These are phyloP conservation scores for Cryomyces antarcticus DNA, from an alignment of 495 filamentous ascomycete species.

Conservation along the genomic window DNA sequence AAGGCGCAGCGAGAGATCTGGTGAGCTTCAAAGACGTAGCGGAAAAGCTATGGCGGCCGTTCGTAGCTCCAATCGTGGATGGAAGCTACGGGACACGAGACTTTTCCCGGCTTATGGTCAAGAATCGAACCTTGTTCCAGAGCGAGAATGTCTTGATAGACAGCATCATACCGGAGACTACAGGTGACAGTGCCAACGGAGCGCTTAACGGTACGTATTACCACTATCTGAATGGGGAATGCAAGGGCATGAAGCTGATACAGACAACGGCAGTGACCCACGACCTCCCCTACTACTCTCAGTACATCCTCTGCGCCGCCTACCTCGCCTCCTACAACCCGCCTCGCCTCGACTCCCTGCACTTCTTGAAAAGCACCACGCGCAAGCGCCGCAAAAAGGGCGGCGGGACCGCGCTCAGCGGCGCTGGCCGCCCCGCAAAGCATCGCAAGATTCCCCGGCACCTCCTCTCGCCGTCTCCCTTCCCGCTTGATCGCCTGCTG, in stretches of 20 bases:
- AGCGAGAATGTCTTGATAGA: conserved; percentile 53
- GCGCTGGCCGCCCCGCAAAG: conserved; percentile 8
- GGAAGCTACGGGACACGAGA: conserved; percentile 51
- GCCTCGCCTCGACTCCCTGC: conserved; percentile 49
- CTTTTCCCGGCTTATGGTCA: conserved; percentile 61
- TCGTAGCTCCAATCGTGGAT: conserved; percentile 42
- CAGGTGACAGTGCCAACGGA: not conserved
- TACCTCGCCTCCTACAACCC: conserved; percentile 87
- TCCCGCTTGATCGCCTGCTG: conserved; percentile 68
- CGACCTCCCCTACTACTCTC: conserved; percentile 57
- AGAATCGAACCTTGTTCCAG: conserved; percentile 54
- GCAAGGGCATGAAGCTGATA: not conserved
- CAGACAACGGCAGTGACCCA: conserved; percentile 12
- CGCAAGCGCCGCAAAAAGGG: conserved; percentile 28
- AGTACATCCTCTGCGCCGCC: conserved; percentile 62
- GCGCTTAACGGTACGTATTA: not conserved
- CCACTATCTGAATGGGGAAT: not conserved
- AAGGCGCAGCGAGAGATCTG: conserved; percentile 43
- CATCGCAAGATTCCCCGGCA: conserved; percentile 35
- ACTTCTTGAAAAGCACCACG: conserved; percentile 68
- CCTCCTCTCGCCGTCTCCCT: conserved; percentile 55
- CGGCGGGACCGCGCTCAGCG: conserved; percentile 12
- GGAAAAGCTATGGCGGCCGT: conserved; percentile 44
- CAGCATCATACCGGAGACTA: conserved; percentile 32
- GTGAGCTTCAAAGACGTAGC: conserved; percentile 36